phyloP scores from a whole-genome alignment of 2,329 filamentous ascomycete species.

The Colletotrichum filicis region DNA sequence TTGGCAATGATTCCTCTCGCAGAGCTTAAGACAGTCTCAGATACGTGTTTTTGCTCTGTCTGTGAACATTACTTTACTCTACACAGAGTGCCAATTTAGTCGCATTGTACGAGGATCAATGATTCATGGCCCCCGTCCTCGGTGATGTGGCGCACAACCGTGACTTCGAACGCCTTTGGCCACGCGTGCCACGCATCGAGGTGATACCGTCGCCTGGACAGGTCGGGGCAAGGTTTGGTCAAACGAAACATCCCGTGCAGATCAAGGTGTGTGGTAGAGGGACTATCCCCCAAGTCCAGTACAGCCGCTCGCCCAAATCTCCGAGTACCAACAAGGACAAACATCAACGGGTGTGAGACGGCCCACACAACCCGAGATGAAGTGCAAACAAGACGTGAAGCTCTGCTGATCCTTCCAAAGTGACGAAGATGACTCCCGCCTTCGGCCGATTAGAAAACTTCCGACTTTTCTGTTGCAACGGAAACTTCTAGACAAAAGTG shows the following conservation, averaged over 20 bases:
- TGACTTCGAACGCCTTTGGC: neutral
- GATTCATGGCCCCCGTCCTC: too few species aligned
- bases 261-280: neutral
- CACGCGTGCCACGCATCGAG: constrained; percentile 5
- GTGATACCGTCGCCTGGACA: neutral
- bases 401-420: neutral
- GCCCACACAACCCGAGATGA: neutral
- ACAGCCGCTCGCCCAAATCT: neutral
- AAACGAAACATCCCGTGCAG: neutral
- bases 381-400: neutral
- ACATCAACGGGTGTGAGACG: constrained; percentile 18
- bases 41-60: neutral
- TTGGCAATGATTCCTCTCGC: neutral
- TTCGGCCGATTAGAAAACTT: neutral
- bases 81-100: neutral
- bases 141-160: neutral
- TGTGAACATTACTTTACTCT: neutral
- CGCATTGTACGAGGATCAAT: neutral
- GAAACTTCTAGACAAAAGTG: neutral
- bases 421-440: neutral
- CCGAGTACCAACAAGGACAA: constrained; percentile 19
- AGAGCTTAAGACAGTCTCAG: constrained; percentile 15
- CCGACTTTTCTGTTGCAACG: too few species aligned
- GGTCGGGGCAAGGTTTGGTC: constrained; percentile 10
- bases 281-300: neutral